phyloP scores from a whole-genome alignment of 257 asterid genomes.

The Salvia hispanica region DNA sequence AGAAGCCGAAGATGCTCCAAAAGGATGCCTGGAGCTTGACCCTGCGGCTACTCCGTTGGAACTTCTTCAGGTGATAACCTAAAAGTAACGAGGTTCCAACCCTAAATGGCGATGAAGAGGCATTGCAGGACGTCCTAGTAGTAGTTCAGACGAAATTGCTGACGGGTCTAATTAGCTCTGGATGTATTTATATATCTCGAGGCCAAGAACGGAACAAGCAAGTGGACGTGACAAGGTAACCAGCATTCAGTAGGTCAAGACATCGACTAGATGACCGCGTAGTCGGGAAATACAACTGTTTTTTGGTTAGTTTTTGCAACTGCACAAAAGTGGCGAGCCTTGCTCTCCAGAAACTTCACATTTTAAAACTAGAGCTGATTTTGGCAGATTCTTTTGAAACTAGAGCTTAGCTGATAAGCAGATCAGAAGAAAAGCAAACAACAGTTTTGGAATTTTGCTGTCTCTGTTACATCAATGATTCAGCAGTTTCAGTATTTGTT shows the following conservation, averaged over 20 bases:
- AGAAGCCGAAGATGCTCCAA: constrained; percentile 60
- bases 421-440: too few species aligned
- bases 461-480: too few species aligned
- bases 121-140: constrained; percentile 28
- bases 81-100: constrained; percentile 28
- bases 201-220: constrained; percentile 19
- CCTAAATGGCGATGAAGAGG: constrained; percentile 27
- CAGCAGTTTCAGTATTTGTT: too few species aligned
- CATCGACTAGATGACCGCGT: too few species aligned
- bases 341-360: constrained; percentile 5
- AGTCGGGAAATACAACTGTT: too few species aligned
- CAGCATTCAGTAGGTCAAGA: constrained; percentile 3
- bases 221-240: constrained; percentile 14
- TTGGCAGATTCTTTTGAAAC: constrained; percentile 16
- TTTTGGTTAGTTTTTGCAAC: constrained; percentile 29
- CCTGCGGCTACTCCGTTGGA: constrained; percentile 84
- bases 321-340: constrained; percentile 25
- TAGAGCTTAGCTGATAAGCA: too few species aligned
- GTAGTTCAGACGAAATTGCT: constrained; percentile 28
- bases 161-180: constrained; percentile 25
- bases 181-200: constrained; percentile 31
- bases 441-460: too few species aligned
- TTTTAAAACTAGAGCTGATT: constrained; percentile 31
- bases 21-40: constrained; percentile 76
- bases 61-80: constrained; percentile 54